phyloP scores from a whole-genome alignment of 441 rosid species.

The Aquilaria agallochum region DNA sequence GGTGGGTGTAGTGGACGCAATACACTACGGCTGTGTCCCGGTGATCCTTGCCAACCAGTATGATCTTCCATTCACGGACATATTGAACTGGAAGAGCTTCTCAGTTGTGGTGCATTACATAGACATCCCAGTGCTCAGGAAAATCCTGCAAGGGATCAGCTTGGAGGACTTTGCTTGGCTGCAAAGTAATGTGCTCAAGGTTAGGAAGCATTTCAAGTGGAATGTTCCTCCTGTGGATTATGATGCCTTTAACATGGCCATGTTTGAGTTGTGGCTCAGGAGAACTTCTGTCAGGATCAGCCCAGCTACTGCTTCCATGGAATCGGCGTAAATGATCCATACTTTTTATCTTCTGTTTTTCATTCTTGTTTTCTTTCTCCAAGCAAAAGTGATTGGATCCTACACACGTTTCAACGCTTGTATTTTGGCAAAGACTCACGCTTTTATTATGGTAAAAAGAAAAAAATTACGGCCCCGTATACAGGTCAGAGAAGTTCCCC shows the following conservation, averaged over 20 bases:
- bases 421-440: no score
- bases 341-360: no score
- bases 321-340: no score
- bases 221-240: conserved; percentile 19
- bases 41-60: conserved; percentile 31
- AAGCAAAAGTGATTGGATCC: no score
- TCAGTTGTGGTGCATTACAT: conserved; percentile 14
- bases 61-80: conserved; percentile 21
- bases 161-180: conserved; percentile 8
- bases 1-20: conserved; percentile 23
- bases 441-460: no score
- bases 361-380: no score
- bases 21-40: conserved; percentile 29
- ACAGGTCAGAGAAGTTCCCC: no score
- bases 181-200: conserved; percentile 24
- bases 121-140: conserved; percentile 28
- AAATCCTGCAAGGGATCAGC: conserved; percentile 20
- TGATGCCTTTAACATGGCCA: conserved; percentile 27
- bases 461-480: no score
- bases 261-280: conserved; percentile 32
- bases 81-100: conserved; percentile 27
- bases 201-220: conserved; percentile 33
- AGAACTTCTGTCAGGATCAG: conserved; percentile 18
- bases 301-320: no score
- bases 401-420: no score